These are phyloP conservation scores for Alternaria postmessia DNA, from an alignment of 2,329 filamentous ascomycete species.

Conservation along the genomic window DNA sequence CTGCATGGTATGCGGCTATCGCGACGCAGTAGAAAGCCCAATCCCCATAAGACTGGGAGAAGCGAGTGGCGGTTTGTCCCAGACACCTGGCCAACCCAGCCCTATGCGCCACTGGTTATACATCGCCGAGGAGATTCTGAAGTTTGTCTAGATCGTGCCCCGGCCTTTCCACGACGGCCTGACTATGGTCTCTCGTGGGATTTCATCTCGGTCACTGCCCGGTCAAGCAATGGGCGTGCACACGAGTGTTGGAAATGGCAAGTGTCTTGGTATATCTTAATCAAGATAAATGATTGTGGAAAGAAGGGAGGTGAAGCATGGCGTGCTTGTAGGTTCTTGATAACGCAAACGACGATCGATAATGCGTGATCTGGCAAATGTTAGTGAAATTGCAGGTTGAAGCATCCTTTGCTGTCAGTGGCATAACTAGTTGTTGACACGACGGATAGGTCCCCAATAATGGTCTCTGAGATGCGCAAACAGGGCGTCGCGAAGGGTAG, in stretches of 20 bases:
- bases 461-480: not conserved
- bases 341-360: slow-evolving; percentile 16
- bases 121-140: not conserved
- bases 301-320: not conserved
- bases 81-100: not conserved
- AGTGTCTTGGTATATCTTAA: not conserved
- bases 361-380: slow-evolving; percentile 15
- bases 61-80: not conserved
- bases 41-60: not conserved
- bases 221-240: not conserved
- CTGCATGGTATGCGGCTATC: not conserved
- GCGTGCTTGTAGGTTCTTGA: not conserved
- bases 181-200: not conserved
- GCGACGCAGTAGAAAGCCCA: not conserved
- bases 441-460: not conserved
- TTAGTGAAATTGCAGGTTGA: slow-evolving; percentile 4
- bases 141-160: not conserved
- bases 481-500: not conserved
- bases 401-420: not conserved
- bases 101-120: not conserved
- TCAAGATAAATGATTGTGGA: not conserved
- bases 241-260: not conserved
- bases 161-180: not conserved
- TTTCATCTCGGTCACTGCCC: not conserved
- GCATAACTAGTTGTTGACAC: not conserved